Base-by-base conservation (phyloP, 2,329 filamentous ascomycete species). In the Aureobasidium namibiae region DNA sequence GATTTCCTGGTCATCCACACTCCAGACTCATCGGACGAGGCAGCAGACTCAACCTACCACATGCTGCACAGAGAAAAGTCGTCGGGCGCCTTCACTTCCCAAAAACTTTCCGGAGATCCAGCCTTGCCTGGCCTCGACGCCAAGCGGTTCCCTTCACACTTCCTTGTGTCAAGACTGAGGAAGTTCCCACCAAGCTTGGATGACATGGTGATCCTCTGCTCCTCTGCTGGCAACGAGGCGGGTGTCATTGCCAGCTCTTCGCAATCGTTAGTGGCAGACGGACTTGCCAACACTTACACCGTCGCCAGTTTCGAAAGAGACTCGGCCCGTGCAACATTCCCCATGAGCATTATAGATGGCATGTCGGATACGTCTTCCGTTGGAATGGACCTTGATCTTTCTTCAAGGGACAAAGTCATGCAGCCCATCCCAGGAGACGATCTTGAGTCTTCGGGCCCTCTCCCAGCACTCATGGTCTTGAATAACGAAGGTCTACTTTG, bases 401-500 rank as follows among this genome's bases (percentile, higher is more conserved):
- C 92, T 1, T 83, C 83, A 68, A 89, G 82, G 61, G 88, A 92
- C 56, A 89, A 84, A 65, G 88, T 96, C 2, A 79, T 83, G 63
- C 85, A 87, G 64, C 92, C 92, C 1, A 88, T 95, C 60, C 84
- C 84, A 18, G 26, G 21, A 11, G 68, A 49, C 63, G 84, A 83
- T 63, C 87, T 88, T 33, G 82, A 92, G 67, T 95, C 91, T 4
- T 81, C 86, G 0, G 85, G 84, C 1, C 92, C 94, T 13, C 74
- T 97, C 9, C 94, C 94, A 6, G 90, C 86, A 11, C 78, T 96
- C 42, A 87, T 94, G 80, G 81, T 90, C 31, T 77, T 99, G 16
- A 97, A 95, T 61, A 87, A 96, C 64, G 90, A 96, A 67, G 94
- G 94, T 63, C 76, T 95, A 10, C 77, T 99, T 16, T 85, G 84